Conservation (phyloP, 1,284 basidiomycete genomes). For the Rhodotorula sp. region DNA sequence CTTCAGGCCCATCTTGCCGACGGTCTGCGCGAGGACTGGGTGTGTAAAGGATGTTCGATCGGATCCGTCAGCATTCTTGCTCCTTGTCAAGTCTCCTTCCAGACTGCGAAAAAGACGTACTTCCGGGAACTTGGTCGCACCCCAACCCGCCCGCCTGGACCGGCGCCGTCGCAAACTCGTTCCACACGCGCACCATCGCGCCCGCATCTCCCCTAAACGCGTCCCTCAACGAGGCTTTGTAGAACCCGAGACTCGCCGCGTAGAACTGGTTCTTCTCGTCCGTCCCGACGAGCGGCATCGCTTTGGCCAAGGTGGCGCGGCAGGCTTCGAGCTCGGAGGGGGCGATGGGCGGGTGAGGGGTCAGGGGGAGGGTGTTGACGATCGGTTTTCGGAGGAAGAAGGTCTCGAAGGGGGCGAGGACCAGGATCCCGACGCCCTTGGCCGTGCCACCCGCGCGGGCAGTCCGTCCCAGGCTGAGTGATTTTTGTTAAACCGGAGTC, state of each 20-base stretch:
- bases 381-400: constrained; percentile 57
- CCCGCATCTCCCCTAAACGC: constrained; percentile 17
- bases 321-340: constrained; percentile 45
- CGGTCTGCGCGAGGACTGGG: constrained; percentile 44
- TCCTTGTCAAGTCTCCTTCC: not conserved
- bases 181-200: constrained; percentile 26
- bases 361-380: constrained; percentile 54
- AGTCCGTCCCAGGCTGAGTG: constrained; percentile 56
- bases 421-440: constrained; percentile 58
- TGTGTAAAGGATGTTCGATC: not conserved
- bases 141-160: constrained; percentile 14
- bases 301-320: constrained; percentile 45
- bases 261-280: constrained; percentile 35
- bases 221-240: constrained; percentile 33
- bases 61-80: not conserved
- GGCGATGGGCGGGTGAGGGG: constrained; percentile 39
- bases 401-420: constrained; percentile 59
- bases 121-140: constrained; percentile 25
- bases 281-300: constrained; percentile 23
- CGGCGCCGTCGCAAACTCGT: constrained; percentile 26
- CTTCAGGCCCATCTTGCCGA: constrained; percentile 63
- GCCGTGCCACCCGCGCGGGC: constrained; percentile 56
- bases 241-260: constrained; percentile 33
- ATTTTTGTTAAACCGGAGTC: no score
- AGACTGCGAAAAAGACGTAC: constrained; percentile 6